These are phyloP conservation scores for Neospermospora avenae DNA, from an alignment of 2,329 filamentous ascomycete genomes.

Conservation along the genomic window DNA sequence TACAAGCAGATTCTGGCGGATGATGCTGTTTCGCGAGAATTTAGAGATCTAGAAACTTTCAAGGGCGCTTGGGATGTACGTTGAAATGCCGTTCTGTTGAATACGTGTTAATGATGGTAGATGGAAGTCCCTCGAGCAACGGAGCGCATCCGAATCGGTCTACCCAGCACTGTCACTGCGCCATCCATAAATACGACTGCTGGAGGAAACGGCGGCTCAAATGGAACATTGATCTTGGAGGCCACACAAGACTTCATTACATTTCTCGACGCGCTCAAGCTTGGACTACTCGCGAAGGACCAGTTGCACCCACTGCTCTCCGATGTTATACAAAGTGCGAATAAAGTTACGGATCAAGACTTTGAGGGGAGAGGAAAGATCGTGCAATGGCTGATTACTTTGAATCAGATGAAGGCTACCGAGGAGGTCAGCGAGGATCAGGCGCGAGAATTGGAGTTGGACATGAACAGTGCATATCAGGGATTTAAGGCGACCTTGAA, in stretches of 20 bases:
- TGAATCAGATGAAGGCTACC: conserved; percentile 97
- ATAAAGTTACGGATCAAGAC: conserved; percentile 92
- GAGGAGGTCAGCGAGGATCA: conserved; percentile 87
- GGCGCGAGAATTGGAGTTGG: conserved; percentile 82
- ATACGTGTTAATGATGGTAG: conserved; percentile 42
- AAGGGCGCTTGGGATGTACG: conserved; percentile 87
- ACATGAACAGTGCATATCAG: conserved; percentile 91
- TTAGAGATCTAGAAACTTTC: conserved; percentile 85
- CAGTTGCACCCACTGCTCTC: conserved; percentile 92
- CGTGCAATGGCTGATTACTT: conserved; percentile 93
- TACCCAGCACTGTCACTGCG: conserved; percentile 75
- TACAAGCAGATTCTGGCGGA: conserved; percentile 93
- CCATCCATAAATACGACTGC: conserved; percentile 43
- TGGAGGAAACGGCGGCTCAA: conserved; percentile 40
- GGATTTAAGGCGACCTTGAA: conserved; percentile 67
- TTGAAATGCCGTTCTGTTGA: conserved; percentile 25
- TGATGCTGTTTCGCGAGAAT: conserved; percentile 84
- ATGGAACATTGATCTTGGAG: conserved; percentile 69
- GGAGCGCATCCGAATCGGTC: conserved; percentile 85
- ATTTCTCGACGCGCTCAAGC: conserved; percentile 88
- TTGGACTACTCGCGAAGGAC: conserved; percentile 91
- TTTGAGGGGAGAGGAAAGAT: conserved; percentile 97
- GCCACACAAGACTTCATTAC: conserved; percentile 99
- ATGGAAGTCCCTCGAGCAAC: conserved; percentile 93
- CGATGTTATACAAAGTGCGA: conserved; percentile 94